Evolutionary conservation across 2,329 filamentous ascomycete species (phyloP).

Genomic region (Diaporthe sp.): DNA sequence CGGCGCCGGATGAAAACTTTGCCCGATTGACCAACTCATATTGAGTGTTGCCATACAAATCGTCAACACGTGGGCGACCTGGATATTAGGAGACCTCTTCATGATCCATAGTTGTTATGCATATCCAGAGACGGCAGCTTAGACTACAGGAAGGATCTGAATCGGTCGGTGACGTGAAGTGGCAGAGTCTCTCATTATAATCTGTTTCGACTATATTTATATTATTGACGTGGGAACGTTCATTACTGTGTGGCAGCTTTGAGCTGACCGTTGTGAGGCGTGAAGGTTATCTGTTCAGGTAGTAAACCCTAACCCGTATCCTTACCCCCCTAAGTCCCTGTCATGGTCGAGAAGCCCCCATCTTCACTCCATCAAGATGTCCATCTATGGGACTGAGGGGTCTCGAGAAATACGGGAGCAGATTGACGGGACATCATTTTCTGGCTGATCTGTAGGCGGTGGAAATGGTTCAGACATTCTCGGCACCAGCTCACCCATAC

Average conservation of each 20-base stretch:
- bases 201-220: no score
- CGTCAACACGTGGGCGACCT: no score
- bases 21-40: rapidly evolving
- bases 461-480: conserved; percentile 25
- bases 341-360: neutral
- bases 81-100: no score
- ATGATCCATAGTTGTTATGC: no score
- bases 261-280: no score
- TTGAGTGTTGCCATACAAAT: no score
- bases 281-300: neutral
- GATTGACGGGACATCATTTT: neutral
- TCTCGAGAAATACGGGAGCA: no score
- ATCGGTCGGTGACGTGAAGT: no score
- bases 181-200: no score
- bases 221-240: neutral
- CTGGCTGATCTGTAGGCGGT: neutral
- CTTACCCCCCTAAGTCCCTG: neutral
- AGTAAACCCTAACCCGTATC: neutral
- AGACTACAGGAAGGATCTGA: no score
- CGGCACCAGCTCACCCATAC: conserved; percentile 56
- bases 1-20: neutral
- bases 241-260: no score
- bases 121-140: no score
- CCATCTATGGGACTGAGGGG: neutral
- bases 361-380: neutral